Evolutionary conservation across 208 protist species (phyloP), one percentile per base, ranked within the genome.

Genomic region (Leishmania turanica): DNA sequence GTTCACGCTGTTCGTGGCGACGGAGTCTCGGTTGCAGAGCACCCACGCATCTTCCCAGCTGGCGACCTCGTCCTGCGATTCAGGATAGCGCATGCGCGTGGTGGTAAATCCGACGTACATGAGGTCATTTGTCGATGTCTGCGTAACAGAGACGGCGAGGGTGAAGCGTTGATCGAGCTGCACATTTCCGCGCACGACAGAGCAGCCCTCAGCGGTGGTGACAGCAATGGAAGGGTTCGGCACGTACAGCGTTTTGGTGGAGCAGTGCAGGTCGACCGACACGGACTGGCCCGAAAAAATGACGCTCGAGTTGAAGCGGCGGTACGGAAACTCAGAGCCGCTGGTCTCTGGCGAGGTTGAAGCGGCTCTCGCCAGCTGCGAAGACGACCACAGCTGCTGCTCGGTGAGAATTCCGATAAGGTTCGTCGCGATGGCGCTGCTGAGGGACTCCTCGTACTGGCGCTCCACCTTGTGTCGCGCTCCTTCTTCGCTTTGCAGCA

Each of bases 101-200:
- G 88, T 83, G n/a, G 92, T 95, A 27, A 98, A 84, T 51, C 95
- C 95, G 31, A 96, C 84, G 81, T 98, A 98, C 56, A 96, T 90
- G 27, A 95, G 68, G 53, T 90, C 87, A 53, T 88, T 87, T 21
- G 74, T 21, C 40, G 83, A 74, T 0, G 72, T 82, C 70, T 89
- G 79, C 15, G 93, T 92, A 68, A 96, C 88, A 56, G 85, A 93
- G n/a, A 97, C 89, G 34, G 94, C 88, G 56, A 97, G 82, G 27
- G 87, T 88, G 78, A 93, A 96, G 40, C 78, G 75, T 54, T 80
- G 75, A 56, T 91, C 86, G 82, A 93, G 84, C 68, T 92, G 77
- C 15, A 91, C 81, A 68, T 92, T 93, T 6, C 92, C 91, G 37
- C 94, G 87, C 37, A 95, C 84, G 4, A 93, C 85, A 37, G 89